A percentile compares a stretch with the other conserved stretches of the same genome.
These are phyloP conservation scores for Gymnopus androsaceus DNA, from an alignment of 1,284 basidiomycete species.

Conservation along the genomic window DNA sequence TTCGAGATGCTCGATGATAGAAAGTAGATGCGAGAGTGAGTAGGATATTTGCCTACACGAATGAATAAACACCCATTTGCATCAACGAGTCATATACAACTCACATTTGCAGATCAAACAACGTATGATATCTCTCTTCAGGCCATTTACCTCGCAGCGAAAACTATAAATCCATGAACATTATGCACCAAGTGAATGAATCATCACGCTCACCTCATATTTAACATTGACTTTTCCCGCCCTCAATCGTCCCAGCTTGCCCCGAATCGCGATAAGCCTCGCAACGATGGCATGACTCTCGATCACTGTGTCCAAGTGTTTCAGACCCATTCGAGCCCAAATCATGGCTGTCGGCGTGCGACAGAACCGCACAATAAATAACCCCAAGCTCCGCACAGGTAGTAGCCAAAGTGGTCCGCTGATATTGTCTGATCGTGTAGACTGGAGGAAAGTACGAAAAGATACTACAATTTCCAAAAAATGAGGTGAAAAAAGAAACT, in stretches of 20 bases:
- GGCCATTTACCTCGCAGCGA: conserved; percentile 74
- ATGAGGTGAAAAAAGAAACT: background rate
- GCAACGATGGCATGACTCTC: conserved; percentile 56
- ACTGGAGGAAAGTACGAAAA: conserved; percentile 72
- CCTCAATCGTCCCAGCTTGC: conserved; percentile 62
- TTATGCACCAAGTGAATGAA: background rate
- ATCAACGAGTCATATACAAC: conserved; percentile 18
- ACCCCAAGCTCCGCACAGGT: conserved; percentile 61
- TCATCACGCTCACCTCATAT: conserved; percentile 58
- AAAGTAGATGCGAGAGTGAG: conserved; percentile 64
- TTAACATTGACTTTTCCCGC: conserved; percentile 58
- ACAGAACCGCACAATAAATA: conserved; percentile 69
- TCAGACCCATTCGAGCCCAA: background rate
- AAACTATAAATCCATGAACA: conserved; percentile 58
- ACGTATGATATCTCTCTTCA: conserved; percentile 61
- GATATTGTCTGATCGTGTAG: conserved; percentile 69
- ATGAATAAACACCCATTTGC: background rate
- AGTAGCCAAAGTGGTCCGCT: conserved; percentile 63
- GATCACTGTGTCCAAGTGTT: conserved; percentile 18
- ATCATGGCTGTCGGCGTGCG: conserved; percentile 22
- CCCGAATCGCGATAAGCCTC: conserved; percentile 61
- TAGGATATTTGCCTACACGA: conserved; percentile 58
- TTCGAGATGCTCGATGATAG: conserved; percentile 65
- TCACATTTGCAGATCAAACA: conserved; percentile 67
- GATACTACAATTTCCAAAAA: conserved; percentile 50